Evolutionary conservation across 1,284 basidiomycete species (phyloP).

Genomic region (Apiotrichum laibachii): DNA sequence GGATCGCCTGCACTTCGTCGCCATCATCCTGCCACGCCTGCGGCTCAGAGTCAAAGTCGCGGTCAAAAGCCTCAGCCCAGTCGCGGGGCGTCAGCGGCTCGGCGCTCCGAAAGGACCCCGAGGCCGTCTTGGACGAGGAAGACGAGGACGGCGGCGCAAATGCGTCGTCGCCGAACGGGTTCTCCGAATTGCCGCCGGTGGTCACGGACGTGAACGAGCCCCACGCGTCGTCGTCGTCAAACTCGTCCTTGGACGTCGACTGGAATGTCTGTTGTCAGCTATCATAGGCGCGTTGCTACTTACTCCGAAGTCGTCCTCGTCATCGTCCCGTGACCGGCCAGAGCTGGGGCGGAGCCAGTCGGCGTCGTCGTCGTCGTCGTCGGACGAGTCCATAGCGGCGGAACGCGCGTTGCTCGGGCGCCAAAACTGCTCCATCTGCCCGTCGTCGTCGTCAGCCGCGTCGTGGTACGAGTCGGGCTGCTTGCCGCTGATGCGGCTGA

Average conservation of each 20-base stretch:
- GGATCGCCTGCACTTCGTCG: conserved; percentile 5
- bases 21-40: conserved; percentile 4
- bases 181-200: conserved; percentile 24
- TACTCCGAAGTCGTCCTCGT: conserved; percentile 44
- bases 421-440: conserved; percentile 27
- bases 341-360: conserved; percentile 44
- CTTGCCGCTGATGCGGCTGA: conserved; percentile 33
- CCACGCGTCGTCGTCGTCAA: conserved; percentile 47
- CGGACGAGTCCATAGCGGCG: conserved; percentile 34
- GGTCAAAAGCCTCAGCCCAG: conserved; percentile 47
- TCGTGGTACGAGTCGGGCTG: conserved; percentile 29
- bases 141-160: conserved; percentile 22
- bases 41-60: conserved; percentile 29
- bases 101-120: conserved; percentile 10
- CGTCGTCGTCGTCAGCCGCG: conserved; percentile 28
- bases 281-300: conserved; percentile 6
- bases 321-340: conserved; percentile 26
- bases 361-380: conserved; percentile 49
- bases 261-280: conserved; percentile 27
- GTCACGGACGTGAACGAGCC: conserved; percentile 41
- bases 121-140: not conserved
- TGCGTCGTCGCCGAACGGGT: conserved; percentile 48
- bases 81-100: conserved; percentile 42
- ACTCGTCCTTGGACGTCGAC: conserved; percentile 21
- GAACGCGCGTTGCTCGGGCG: conserved; percentile 10